A percentile compares a stretch with the other conserved stretches of the same genome.
Evolutionary conservation across 352 stramenopile species (phyloP).

Genomic region (Blastocystis sp.): DNA sequence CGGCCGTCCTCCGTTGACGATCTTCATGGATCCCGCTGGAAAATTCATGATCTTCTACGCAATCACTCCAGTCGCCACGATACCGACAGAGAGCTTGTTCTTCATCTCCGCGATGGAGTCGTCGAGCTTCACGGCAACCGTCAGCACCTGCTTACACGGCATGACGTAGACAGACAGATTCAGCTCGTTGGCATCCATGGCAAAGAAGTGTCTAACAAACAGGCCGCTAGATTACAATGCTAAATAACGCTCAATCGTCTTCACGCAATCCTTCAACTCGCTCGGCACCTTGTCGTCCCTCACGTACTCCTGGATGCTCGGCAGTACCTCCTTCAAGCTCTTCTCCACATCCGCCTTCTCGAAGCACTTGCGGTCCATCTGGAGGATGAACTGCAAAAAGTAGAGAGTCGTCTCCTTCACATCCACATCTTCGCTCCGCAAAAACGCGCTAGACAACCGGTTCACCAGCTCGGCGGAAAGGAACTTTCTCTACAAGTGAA

Average conservation of each 20-base stretch:
- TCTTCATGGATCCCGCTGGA: conserved; percentile 53
- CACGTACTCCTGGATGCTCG: neutral
- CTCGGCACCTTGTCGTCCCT: neutral
- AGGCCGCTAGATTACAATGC: neutral
- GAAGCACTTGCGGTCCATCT: conserved; percentile 35
- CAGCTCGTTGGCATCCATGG: conserved; percentile 40
- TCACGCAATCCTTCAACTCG: conserved; percentile 19
- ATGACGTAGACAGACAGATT: conserved; percentile 52
- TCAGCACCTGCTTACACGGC: conserved; percentile 17
- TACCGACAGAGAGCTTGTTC: conserved; percentile 14
- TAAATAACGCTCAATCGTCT: conserved; percentile 38
- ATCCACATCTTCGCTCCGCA: conserved; percentile 31
- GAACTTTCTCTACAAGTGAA: conserved; percentile 56
- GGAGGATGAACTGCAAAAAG: conserved; percentile 2
- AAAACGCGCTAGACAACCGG: neutral
- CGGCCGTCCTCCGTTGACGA: conserved; percentile 48
- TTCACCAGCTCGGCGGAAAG: conserved; percentile 47
- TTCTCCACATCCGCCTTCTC: conserved; percentile 29
- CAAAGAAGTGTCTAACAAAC: conserved; percentile 26
- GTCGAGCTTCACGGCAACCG: conserved; percentile 24
- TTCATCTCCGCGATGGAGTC: conserved; percentile 60
- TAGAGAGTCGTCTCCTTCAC: conserved; percentile 29
- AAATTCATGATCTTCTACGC: conserved; percentile 47
- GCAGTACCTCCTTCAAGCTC: neutral
- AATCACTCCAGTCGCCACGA: neutral